Base-by-base conservation (phyloP, 2,329 filamentous ascomycete genomes). In the Hymenoscyphus fraxineus region DNA sequence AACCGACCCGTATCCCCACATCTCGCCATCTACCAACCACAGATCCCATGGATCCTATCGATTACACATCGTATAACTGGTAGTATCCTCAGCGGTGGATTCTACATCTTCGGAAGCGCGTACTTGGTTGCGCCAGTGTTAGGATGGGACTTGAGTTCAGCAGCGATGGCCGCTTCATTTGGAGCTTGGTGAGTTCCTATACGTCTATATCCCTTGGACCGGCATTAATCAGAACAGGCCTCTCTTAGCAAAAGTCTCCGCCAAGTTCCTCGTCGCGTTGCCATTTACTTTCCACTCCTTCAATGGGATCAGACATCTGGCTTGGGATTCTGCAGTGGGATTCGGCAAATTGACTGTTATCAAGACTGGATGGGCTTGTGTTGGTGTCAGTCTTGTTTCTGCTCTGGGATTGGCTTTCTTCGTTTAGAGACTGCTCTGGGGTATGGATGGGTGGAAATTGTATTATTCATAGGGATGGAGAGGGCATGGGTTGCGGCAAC, bases 281-380 rank as follows among this genome's bases (percentile, higher is more conserved):
- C 88, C 87, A 3, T 90, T 92, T 76, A 85, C 85, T 59, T 91
- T 84, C 78, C 89, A 92, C 77, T 78, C 75, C 66, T 80, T 88
- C 72, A 91, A 90, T 74, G 89, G 88, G n/a, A 41, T 91, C 22
- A 84, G 89, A 74, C 88, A 91, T 83, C 80, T 92, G 80, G 74
- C 81, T 16, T 91, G 89, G 89, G 89, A 92, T 80, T 77, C 83
- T 47, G 87, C 86, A 60, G 79, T 80, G 71, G 80, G 82, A 60
- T 83, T 91, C 66, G 83, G 79, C 72, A 91, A 91, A 75, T 79
- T 83, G 77, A 79, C 83, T 73, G 88, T 91, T 66, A 84, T 86
- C 70, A 80, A 80, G 77, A 87, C 85, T 1, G 88, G 88, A 16
- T 91, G 87, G 85, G 75, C 80, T 51, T 85, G 85, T 39, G 77